phyloP scores from a whole-genome alignment of 495 filamentous ascomycete species.

The Penicillium bovifimosum region DNA sequence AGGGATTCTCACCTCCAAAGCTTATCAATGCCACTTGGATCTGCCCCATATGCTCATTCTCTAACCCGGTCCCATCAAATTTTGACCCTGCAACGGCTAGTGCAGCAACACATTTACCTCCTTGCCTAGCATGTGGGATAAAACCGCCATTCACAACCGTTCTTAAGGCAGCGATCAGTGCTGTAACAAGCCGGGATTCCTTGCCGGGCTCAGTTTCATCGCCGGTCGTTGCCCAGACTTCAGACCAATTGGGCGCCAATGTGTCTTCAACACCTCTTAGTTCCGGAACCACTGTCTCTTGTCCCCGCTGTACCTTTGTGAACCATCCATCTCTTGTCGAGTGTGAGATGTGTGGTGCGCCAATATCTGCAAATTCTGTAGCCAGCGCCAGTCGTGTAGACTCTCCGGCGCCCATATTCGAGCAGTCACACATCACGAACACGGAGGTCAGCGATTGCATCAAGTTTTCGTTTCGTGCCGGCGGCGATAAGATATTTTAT shows the following conservation, averaged over 20 bases:
- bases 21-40: conserved; percentile 78
- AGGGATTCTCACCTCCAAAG: conserved; percentile 24
- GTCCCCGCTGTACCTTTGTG: conserved; percentile 87
- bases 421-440: conserved; percentile 32
- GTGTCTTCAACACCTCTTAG: neutral
- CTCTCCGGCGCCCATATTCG: conserved; percentile 69
- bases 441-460: conserved; percentile 66
- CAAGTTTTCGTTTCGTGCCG: conserved; percentile 85
- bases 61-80: conserved; percentile 90
- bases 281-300: conserved; percentile 35
- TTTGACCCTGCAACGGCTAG: conserved; percentile 79
- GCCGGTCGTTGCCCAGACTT: conserved; percentile 7
- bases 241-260: conserved; percentile 5
- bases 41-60: conserved; percentile 94
- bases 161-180: conserved; percentile 76
- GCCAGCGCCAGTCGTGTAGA: conserved; percentile 45
- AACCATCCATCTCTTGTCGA: conserved; percentile 83
- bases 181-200: conserved; percentile 50
- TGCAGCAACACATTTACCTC: conserved; percentile 67
- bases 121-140: conserved; percentile 91
- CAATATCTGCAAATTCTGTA: conserved; percentile 32
- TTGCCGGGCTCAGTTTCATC: conserved; percentile 15
- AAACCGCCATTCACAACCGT: conserved; percentile 78
- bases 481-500: conserved; percentile 85
- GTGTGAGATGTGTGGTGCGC: conserved; percentile 88